A percentile compares a stretch with the other conserved stretches of the same genome.
Conservation (phyloP, 371 early-diverging fungal species). For the Syncephalastrum monosporum region DNA sequence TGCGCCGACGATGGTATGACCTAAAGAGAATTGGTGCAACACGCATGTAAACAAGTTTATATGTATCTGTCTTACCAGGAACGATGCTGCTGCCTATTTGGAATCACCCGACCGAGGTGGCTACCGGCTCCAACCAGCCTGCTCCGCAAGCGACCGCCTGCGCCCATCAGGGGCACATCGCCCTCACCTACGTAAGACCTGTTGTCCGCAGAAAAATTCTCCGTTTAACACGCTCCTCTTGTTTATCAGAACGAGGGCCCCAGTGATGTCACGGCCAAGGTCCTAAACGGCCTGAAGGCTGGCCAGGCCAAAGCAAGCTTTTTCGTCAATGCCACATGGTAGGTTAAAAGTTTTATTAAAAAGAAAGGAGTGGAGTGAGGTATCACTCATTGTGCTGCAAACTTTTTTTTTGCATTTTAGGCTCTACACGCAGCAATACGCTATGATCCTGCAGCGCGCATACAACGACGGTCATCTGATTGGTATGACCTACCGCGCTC, state of each 20-base stretch:
- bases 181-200: conserved; percentile 51
- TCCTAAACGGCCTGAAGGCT: conserved; percentile 51
- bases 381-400: neutral
- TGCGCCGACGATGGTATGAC: conserved; percentile 12
- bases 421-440: conserved; percentile 52
- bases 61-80: conserved; percentile 7
- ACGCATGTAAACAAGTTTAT: neutral
- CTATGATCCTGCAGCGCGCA: conserved; percentile 48
- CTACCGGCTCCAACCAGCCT: conserved; percentile 23
- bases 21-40: conserved; percentile 1
- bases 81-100: conserved; percentile 39
- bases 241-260: conserved; percentile 54
- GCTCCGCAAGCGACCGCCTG: conserved; percentile 47
- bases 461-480: conserved; percentile 59
- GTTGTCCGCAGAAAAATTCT: conserved; percentile 1
- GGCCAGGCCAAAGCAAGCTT: conserved; percentile 57
- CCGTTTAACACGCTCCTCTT: no score
- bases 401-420: conserved; percentile 8
- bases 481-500: conserved; percentile 60
- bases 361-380: conserved; percentile 1
- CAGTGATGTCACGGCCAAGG: conserved; percentile 58
- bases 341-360: conserved; percentile 5
- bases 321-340: conserved; percentile 61
- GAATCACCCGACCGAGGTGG: conserved; percentile 39
- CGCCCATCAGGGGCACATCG: conserved; percentile 51